Conservation (phyloP, 2,329 filamentous ascomycete genomes). For the Apiospora aurea region DNA sequence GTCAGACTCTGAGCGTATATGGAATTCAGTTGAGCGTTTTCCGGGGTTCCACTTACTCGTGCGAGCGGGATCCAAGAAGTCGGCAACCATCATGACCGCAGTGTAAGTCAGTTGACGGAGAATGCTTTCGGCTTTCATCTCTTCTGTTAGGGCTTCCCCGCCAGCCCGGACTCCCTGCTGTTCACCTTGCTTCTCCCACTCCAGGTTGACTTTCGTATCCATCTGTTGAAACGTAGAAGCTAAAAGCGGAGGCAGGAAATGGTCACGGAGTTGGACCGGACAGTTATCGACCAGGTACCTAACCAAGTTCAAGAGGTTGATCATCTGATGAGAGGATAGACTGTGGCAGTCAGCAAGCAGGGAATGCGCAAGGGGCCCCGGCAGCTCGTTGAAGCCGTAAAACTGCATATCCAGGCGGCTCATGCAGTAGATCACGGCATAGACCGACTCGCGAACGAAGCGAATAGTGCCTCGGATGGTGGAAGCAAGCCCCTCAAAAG, state of each 20-base stretch:
- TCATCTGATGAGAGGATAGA: conserved; percentile 91
- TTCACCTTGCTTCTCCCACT: conserved; percentile 82
- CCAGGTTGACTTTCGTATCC: conserved; percentile 83
- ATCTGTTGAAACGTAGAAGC: conserved; percentile 84
- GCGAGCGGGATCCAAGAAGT: conserved; percentile 80
- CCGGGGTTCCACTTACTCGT: conserved; percentile 56
- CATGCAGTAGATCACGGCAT: conserved; percentile 94
- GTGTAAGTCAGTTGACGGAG: conserved; percentile 91
- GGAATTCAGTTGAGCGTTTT: neutral
- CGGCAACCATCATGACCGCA: conserved; percentile 89
- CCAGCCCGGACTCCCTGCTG: conserved; percentile 68
- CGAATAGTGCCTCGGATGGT: conserved; percentile 89
- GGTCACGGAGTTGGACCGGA: conserved; percentile 75
- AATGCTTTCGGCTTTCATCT: conserved; percentile 98
- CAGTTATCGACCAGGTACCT: conserved; percentile 92
- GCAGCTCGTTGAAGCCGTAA: conserved; percentile 87
- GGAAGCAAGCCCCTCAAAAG: conserved; percentile 91
- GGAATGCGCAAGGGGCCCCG: conserved; percentile 81
- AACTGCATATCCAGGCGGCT: conserved; percentile 86
- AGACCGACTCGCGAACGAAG: conserved; percentile 90
- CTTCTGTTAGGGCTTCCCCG: conserved; percentile 83
- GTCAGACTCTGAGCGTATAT: conserved; percentile 39
- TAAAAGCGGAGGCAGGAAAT: conserved; percentile 86
- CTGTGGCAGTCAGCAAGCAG: conserved; percentile 83
- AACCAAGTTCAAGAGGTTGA: conserved; percentile 88